Evolutionary conservation across 768 basidiomycete species (phyloP).

Genomic region (Neoboletus magnificus): DNA sequence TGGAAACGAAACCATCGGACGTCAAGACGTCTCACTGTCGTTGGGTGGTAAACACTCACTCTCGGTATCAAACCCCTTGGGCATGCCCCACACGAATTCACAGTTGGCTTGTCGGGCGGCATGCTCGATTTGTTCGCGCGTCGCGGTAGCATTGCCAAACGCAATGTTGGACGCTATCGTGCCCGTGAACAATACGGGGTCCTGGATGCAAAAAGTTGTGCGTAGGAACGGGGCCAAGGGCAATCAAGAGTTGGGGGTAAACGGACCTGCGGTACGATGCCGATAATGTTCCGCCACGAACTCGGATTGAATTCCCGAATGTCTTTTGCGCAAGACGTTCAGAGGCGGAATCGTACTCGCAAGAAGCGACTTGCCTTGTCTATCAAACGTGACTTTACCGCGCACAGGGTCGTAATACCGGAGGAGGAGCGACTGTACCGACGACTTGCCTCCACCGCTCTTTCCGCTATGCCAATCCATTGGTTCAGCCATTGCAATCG

Average conservation of each 20-base stretch:
- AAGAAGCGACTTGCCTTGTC: constrained; percentile 54
- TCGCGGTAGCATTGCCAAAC: constrained; percentile 73
- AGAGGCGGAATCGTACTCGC: not conserved
- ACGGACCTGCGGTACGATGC: constrained; percentile 83
- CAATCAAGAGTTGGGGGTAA: not conserved
- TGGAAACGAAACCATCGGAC: not conserved
- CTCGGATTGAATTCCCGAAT: constrained; percentile 81
- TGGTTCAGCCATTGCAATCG: not conserved
- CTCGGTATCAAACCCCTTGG: constrained; percentile 89
- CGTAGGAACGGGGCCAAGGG: too few species aligned
- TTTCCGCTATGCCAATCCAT: constrained; percentile 56
- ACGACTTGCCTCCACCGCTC: constrained; percentile 94
- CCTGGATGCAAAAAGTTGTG: constrained; percentile 29
- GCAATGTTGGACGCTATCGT: constrained; percentile 95
- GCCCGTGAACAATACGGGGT: constrained; percentile 86
- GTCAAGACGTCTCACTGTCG: not conserved
- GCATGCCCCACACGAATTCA: constrained; percentile 94
- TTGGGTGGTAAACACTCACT: constrained; percentile 46
- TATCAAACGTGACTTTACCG: constrained; percentile 82
- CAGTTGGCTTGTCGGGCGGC: constrained; percentile 92
- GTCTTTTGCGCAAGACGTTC: constrained; percentile 38
- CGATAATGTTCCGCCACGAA: constrained; percentile 86
- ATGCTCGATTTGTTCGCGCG: constrained; percentile 79
- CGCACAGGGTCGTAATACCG: constrained; percentile 87
- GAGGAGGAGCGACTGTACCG: constrained; percentile 80